Conservation (phyloP, 2,329 filamentous ascomycete genomes). For the Cercospora sp. region DNA sequence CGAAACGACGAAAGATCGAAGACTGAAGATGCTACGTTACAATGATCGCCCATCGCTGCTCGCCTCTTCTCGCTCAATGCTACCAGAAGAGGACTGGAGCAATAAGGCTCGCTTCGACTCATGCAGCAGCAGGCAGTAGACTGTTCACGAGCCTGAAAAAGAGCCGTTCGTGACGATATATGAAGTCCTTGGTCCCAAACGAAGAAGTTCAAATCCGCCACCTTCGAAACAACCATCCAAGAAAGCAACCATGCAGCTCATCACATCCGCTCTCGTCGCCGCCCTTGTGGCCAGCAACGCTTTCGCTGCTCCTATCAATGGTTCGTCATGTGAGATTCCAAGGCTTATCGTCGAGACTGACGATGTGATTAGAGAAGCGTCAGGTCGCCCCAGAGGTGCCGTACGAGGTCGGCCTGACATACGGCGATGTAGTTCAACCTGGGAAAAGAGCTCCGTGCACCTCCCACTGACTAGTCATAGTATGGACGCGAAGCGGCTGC, state of each 20-base stretch:
- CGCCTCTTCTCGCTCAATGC: background rate
- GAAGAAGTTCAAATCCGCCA: background rate
- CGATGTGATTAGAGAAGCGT: background rate
- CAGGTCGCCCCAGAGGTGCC: background rate
- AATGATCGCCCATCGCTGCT: background rate
- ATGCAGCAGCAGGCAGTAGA: background rate
- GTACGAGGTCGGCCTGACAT: background rate
- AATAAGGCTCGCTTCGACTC: background rate
- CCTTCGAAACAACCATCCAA: background rate
- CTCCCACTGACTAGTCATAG: no score
- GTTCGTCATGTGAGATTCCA: background rate
- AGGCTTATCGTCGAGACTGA: background rate
- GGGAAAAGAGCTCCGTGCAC: no score
- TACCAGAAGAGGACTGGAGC: background rate
- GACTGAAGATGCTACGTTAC: no score
- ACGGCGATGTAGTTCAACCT: background rate
- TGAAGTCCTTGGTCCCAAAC: background rate
- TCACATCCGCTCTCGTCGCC: background rate
- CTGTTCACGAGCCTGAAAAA: background rate
- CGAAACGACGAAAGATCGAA: no score
- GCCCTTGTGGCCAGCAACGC: background rate
- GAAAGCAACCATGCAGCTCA: background rate
- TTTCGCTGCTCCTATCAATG: background rate
- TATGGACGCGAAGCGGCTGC: no score
- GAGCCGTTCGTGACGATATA: background rate